Percentiles rank a stretch among this genome's conserved stretches.
These are phyloP conservation scores for Neurospora sp. DNA, from an alignment of 495 filamentous ascomycete genomes.

Conservation along the genomic window DNA sequence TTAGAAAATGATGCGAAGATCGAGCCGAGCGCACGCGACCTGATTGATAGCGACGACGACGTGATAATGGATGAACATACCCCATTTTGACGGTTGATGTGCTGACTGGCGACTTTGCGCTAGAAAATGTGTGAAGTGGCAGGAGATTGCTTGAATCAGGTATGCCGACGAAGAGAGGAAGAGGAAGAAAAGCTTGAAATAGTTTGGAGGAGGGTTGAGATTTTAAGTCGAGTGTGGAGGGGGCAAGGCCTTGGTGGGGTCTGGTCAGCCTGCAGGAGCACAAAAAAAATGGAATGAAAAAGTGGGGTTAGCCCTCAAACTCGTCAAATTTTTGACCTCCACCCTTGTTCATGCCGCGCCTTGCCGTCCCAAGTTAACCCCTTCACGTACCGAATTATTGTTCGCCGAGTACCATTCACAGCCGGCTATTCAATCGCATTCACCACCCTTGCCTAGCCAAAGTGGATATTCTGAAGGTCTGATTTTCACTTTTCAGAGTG, in stretches of 20 bases:
- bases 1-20: slow-evolving; percentile 10
- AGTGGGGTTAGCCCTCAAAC: slow-evolving; percentile 20
- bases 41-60: not conserved
- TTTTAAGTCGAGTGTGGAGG: slow-evolving; percentile 21
- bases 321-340: slow-evolving; percentile 1
- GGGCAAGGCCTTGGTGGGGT: slow-evolving; percentile 17
- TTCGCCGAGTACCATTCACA: not conserved
- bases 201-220: slow-evolving; percentile 19
- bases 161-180: slow-evolving; percentile 27
- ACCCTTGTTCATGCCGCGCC: slow-evolving; percentile 13
- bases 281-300: slow-evolving; percentile 14
- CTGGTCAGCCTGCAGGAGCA: slow-evolving; percentile 1
- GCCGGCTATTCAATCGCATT: not conserved
- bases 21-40: not conserved
- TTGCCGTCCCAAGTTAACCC: slow-evolving; percentile 9
- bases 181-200: slow-evolving; percentile 13
- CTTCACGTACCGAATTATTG: not conserved
- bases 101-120: slow-evolving; percentile 14
- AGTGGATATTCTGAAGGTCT: not conserved
- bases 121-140: slow-evolving; percentile 20
- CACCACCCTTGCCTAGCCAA: not conserved
- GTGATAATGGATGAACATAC: slow-evolving; percentile 5
- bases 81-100: slow-evolving; percentile 23
- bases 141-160: slow-evolving; percentile 29
- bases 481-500: not conserved